Evolutionary conservation across 495 filamentous ascomycete genomes (phyloP).

Genomic region (Penicillium odoratum): DNA sequence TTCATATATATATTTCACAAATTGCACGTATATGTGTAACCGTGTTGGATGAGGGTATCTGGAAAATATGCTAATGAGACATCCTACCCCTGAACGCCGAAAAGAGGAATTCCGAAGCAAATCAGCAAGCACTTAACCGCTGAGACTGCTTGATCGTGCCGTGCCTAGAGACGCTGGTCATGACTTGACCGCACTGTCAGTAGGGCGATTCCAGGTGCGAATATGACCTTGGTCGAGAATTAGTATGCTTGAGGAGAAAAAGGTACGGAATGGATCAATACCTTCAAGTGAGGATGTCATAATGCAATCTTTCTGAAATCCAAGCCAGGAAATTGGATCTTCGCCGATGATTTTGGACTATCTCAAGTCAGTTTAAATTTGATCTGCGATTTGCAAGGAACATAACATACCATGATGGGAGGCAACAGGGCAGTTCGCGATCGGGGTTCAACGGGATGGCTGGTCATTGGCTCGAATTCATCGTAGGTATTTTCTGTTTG

Average conservation of each 20-base stretch:
- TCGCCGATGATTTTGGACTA: slow-evolving; percentile 83
- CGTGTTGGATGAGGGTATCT: slow-evolving; percentile 20
- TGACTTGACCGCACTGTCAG: slow-evolving; percentile 49
- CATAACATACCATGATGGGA: slow-evolving; percentile 75
- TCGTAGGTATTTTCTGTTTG: slow-evolving; percentile 53
- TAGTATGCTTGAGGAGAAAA: not conserved
- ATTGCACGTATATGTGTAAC: not conserved
- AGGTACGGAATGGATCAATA: slow-evolving; percentile 38
- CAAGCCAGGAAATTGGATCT: slow-evolving; percentile 85
- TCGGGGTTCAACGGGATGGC: slow-evolving; percentile 80
- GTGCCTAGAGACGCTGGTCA: slow-evolving; percentile 7
- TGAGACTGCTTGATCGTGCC: not conserved
- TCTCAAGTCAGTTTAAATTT: slow-evolving; percentile 4
- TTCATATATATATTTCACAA: not conserved
- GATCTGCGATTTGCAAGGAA: not conserved
- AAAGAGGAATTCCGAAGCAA: not conserved
- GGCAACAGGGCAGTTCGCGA: slow-evolving; percentile 81
- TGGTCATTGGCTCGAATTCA: slow-evolving; percentile 48
- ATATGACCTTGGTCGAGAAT: slow-evolving; percentile 65
- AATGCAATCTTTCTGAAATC: slow-evolving; percentile 87
- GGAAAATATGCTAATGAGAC: slow-evolving; percentile 6
- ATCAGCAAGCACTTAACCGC: not conserved
- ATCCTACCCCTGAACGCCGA: slow-evolving; percentile 9
- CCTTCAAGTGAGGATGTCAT: slow-evolving; percentile 88
- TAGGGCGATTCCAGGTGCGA: slow-evolving; percentile 81